These are phyloP conservation scores for Aspergillus indologenus DNA, from an alignment of 495 filamentous ascomycete species.

Conservation along the genomic window DNA sequence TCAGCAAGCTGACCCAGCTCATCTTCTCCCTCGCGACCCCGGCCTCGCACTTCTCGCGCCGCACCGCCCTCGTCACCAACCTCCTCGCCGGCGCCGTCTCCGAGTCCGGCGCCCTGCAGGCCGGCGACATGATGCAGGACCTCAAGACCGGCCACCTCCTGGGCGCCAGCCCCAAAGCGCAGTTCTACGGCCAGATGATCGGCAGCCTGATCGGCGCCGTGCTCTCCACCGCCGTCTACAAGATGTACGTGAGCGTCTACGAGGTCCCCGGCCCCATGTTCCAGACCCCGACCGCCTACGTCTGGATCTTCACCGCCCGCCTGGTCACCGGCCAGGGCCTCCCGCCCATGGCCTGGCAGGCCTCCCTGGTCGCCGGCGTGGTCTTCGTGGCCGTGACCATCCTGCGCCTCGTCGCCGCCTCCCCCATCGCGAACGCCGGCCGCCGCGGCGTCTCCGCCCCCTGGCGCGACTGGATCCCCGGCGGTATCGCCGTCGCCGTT, in stretches of 20 bases:
- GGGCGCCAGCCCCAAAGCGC: constrained; percentile 86
- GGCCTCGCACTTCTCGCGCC: constrained; percentile 56
- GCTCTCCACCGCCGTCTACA: constrained; percentile 83
- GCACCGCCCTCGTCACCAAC: constrained; percentile 79
- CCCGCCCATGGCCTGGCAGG: constrained; percentile 76
- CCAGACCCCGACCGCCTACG: constrained; percentile 88
- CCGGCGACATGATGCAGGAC: constrained; percentile 97
- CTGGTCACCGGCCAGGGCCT: constrained; percentile 92
- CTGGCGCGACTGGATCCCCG: constrained; percentile 62
- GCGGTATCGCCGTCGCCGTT: constrained; percentile 93
- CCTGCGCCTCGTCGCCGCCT: constrained; percentile 57
- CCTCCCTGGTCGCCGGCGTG: constrained; percentile 64
- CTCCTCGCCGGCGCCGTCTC: constrained; percentile 89
- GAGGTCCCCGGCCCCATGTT: constrained; percentile 82
- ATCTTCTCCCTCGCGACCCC: constrained; percentile 90
- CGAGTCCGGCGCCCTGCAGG: constrained; percentile 86
- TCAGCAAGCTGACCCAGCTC: constrained; percentile 93
- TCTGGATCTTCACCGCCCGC: constrained; percentile 95
- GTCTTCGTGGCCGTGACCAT: constrained; percentile 69
- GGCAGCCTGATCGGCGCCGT: constrained; percentile 86
- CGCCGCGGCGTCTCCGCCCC: constrained; percentile 25
- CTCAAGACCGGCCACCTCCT: constrained; percentile 95
- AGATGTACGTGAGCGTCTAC: constrained; percentile 87
- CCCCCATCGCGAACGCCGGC: constrained; percentile 30
- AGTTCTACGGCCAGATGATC: constrained; percentile 95